phyloP scores from a whole-genome alignment of 345 rosid species.

The Rhizophora apiculata region DNA sequence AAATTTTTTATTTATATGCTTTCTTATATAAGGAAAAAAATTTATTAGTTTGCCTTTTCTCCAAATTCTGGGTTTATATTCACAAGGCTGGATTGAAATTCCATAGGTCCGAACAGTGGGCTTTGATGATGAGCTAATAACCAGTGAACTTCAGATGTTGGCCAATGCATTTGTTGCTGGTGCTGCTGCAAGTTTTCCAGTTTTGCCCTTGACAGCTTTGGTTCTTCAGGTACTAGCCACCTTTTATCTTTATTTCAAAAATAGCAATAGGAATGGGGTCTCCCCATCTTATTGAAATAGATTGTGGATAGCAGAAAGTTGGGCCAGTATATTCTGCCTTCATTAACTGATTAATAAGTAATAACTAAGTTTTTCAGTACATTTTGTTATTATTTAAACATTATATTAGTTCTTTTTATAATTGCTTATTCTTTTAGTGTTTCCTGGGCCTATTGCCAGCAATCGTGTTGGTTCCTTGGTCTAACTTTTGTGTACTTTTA shows the following conservation, averaged over 20 bases:
- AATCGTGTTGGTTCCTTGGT: too few species aligned
- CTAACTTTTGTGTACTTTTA: too few species aligned
- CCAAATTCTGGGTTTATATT: neutral
- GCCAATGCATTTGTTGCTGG: conserved; percentile 62
- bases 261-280: too few species aligned
- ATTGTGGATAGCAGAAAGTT: too few species aligned
- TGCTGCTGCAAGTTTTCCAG: conserved; percentile 59
- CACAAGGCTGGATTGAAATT: conserved; percentile 10
- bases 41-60: neutral
- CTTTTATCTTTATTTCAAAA: neutral
- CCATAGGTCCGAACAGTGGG: conserved; percentile 52
- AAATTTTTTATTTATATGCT: neutral
- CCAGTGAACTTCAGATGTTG: conserved; percentile 60
- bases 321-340: neutral
- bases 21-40: conserved; percentile 7
- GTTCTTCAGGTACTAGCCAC: conserved; percentile 68
- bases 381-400: neutral
- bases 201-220: conserved; percentile 75
- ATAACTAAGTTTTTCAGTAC: neutral
- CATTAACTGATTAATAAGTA: neutral
- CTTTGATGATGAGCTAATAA: conserved; percentile 46
- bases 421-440: neutral
- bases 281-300: too few species aligned
- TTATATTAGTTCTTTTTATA: neutral
- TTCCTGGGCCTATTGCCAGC: too few species aligned